Evolutionary conservation across 2,329 filamentous ascomycete species (phyloP), one percentile per base, ranked within the genome.

Genomic region (Alternaria sp.): DNA sequence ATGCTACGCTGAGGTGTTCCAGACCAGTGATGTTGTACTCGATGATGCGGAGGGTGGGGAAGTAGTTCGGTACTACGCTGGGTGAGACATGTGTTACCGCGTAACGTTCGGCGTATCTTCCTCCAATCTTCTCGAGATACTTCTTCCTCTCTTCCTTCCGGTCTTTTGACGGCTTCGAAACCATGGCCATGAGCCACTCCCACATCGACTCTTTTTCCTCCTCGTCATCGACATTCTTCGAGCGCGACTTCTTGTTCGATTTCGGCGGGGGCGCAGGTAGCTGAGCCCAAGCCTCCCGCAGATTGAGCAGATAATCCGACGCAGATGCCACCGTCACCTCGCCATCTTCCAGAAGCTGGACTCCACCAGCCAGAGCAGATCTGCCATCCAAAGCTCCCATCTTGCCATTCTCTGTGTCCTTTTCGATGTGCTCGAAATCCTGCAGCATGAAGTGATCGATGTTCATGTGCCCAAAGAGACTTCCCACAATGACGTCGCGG

Each of bases 401-500:
- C 17, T 67, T 73, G 6, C 83, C 83, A 36, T 80, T 77, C 63
- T 80, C 78, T 1, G 84, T 81, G 25, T 83, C 81, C 51, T 93
- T 85, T 64, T 91, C 86, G 57, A 97, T 85, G 1, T 97, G 87
- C 44, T 91, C 85, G 61, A 89, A 92, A 77, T 98, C 95, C 72
- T 97, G 93, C 15, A 99, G 83, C 75, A 98, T 87, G 80, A 99
- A 99, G 79, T 99, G 96, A 73, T 99, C 96, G 68, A 97, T 92
- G 75, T 99, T 99, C 96, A 99, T 98, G 78, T 99, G 96, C 2
- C 95, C 96, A 75, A 91, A 99, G 6, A 97, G 76, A 25, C 89
- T 89, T 12, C 88, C 89, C 19, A 94, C 86, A 19, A 99, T 86
- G 40, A 99, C 90, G 78, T 99, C 96, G 32, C 96, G 91, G 79